Evolutionary conservation across 1,284 basidiomycete genomes (phyloP), one percentile per base, ranked within the genome.

Genomic region (Rhodofomes roseus): DNA sequence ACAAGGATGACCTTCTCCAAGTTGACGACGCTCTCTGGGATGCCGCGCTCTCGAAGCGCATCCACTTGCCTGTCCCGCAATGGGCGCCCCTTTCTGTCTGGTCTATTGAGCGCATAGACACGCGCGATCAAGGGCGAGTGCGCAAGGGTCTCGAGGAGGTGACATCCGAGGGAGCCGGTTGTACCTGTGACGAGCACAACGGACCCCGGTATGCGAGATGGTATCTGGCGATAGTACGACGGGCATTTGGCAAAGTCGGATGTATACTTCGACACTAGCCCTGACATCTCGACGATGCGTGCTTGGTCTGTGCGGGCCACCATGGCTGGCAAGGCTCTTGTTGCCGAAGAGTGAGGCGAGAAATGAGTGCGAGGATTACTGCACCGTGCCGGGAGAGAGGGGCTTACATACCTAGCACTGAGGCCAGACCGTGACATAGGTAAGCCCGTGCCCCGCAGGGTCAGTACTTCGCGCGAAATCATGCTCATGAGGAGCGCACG

Each of bases 171-270:
- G 41, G 27, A 59, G 27, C 61, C 63, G 1, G 65, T 65, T 2
- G 65, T 60, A 4, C 63, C 62, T 16, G 65, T 65, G 14, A 66
- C 48, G 4, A 65, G 46, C 14, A 65, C 58, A 2, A 66, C 60
- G 7, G 43, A 8, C 7, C 22, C 18, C 36, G 34, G 36, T 52
- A 36, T 3, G 12, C 25, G 18, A 40, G 2, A 2, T 50, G 23
- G 40, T 58, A 54, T 20, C 27, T 22, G 18, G 7, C 16, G 43
- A 56, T 6, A 18, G 7, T 39, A 14, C 12, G 14, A 39, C 7
- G 37, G 9, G 37, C 16, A 39, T 39, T 39, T 16, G 9, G 37
- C 7, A 16, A 39, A 18, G 27, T 52, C 50, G 29, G 27, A 11
- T 12, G 23, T 9, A 31, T 9, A 27, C 27, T 22, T 34, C 31